Percentiles rank a stretch among this genome's conserved stretches.
Conservation (phyloP, 2,329 filamentous ascomycete species). For the Colletotrichum phormii region DNA sequence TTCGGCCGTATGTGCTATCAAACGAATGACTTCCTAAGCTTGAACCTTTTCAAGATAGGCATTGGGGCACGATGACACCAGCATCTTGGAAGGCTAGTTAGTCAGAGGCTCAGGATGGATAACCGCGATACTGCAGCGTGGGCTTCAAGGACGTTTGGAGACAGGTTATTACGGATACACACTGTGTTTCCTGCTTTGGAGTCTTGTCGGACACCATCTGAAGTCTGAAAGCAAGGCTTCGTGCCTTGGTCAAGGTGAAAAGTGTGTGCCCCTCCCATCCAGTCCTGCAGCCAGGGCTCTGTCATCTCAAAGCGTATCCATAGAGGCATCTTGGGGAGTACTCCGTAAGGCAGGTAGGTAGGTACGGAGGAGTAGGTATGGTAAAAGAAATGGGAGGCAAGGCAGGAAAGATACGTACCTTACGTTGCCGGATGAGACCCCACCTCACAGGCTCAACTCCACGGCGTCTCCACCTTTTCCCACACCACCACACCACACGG, state of each 20-base stretch:
- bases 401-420: constrained; percentile 7
- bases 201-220: background rate
- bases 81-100: background rate
- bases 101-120: too few species aligned
- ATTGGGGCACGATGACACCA: too few species aligned
- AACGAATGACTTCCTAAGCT: too few species aligned
- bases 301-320: constrained; percentile 8
- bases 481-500: constrained; percentile 6
- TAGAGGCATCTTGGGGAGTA: too few species aligned
- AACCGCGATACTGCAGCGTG: too few species aligned
- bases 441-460: background rate
- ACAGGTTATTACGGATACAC: too few species aligned
- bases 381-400: background rate
- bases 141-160: too few species aligned
- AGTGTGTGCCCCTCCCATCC: background rate
- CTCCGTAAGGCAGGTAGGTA: background rate
- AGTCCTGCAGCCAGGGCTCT: constrained; percentile 16
- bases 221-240: background rate
- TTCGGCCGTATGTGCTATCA: background rate
- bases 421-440: background rate
- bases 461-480: background rate
- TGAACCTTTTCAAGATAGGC: too few species aligned
- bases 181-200: background rate
- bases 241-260: background rate
- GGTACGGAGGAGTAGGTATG: background rate